Conservation (phyloP, 768 basidiomycete genomes). For the Candolleomyces efflorescens region DNA sequence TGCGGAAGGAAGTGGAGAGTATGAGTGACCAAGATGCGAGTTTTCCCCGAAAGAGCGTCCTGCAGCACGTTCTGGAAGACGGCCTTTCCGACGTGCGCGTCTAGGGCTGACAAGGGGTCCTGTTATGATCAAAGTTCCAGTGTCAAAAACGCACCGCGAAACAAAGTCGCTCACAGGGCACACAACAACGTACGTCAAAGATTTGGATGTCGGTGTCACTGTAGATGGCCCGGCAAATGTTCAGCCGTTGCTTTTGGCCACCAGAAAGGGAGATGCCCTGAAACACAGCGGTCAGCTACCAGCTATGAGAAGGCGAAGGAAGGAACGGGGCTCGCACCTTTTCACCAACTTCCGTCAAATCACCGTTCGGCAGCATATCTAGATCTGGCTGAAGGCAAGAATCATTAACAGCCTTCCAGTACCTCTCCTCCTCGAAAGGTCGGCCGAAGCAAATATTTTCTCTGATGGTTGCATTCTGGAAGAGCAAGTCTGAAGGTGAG, state of each 20-base stretch:
- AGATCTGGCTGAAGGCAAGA: constrained; percentile 80
- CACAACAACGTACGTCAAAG: constrained; percentile 58
- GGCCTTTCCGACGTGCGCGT: constrained; percentile 87
- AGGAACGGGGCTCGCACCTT: constrained; percentile 28
- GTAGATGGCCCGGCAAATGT: constrained; percentile 86
- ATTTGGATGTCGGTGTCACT: constrained; percentile 83
- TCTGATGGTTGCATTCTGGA: constrained; percentile 74
- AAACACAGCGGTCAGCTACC: constrained; percentile 7
- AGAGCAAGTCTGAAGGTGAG: constrained; percentile 1
- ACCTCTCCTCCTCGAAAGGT: constrained; percentile 74
- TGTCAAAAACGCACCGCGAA: neutral
- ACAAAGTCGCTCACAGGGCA: neutral
- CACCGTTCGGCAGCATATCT: constrained; percentile 70
- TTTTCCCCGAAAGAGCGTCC: constrained; percentile 60
- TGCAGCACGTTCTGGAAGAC: constrained; percentile 84
- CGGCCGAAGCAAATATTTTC: constrained; percentile 90
- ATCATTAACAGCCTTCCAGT: constrained; percentile 76
- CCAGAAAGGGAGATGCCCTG: constrained; percentile 85
- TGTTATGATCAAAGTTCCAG: constrained; percentile 15
- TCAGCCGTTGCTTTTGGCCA: constrained; percentile 74
- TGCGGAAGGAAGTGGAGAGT: constrained; percentile 86
- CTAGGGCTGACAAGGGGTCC: constrained; percentile 88
- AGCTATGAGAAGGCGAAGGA: neutral
- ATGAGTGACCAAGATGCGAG: constrained; percentile 87
- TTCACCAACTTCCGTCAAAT: constrained; percentile 83